A percentile compares a stretch with the other conserved stretches of the same genome.
These are phyloP conservation scores for Aspergillus homomorphus DNA, from an alignment of 495 filamentous ascomycete genomes.

Conservation along the genomic window DNA sequence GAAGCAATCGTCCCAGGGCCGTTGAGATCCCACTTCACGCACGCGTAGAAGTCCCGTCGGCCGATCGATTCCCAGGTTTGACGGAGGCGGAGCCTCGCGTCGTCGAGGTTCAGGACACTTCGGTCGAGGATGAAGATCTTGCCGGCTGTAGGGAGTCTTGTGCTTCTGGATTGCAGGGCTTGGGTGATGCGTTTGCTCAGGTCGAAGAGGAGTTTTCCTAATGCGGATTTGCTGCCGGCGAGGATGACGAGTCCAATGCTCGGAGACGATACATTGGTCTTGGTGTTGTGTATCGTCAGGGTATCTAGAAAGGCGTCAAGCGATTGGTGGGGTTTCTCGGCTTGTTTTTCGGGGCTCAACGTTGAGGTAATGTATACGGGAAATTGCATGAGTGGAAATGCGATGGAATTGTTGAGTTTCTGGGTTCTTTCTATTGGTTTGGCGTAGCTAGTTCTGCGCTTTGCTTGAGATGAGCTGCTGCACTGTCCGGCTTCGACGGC, in stretches of 20 bases:
- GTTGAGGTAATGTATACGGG: background rate
- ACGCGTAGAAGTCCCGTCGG: slow-evolving; percentile 34
- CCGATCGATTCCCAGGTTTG: slow-evolving; percentile 33
- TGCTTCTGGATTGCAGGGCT: background rate
- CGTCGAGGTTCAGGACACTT: slow-evolving; percentile 21
- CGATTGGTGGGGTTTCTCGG: background rate
- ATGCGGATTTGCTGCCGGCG: background rate
- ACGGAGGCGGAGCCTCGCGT: slow-evolving; percentile 26
- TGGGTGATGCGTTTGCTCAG: slow-evolving; percentile 20
- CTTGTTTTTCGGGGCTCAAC: background rate
- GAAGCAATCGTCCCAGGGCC: background rate
- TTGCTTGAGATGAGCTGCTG: too few relatives aligned
- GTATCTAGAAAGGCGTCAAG: background rate
- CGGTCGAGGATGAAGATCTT: slow-evolving; percentile 37
- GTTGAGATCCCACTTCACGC: slow-evolving; percentile 27
- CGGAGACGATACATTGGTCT: background rate
- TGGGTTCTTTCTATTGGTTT: background rate
- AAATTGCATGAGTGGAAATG: background rate
- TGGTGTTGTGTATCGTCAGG: background rate
- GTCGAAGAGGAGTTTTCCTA: slow-evolving; percentile 28
- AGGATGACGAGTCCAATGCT: slow-evolving; percentile 12
- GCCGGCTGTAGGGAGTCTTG: slow-evolving; percentile 14
- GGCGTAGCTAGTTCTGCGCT: background rate
- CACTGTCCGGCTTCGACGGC: background rate
- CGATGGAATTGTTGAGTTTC: background rate